Base-by-base conservation (phyloP, 2,329 filamentous ascomycete species). In the Blastomyces parvus region DNA sequence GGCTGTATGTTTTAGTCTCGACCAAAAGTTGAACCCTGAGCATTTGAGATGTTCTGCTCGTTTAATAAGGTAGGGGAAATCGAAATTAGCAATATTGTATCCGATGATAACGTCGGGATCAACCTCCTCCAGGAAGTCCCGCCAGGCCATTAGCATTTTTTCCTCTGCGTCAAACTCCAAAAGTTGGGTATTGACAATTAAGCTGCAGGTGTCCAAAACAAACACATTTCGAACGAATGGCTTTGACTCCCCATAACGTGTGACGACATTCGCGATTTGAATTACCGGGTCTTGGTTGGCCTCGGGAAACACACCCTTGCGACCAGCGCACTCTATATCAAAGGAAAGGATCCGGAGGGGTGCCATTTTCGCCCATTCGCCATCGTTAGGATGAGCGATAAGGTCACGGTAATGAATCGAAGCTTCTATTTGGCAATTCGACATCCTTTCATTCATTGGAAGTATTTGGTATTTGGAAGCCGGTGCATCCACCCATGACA, bases 11-110 rank as follows among this genome's bases (percentile, higher is more conserved):
- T 85, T 88, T 27, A 97, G 76, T 66, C 94, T 85, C 27, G 91
- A 87, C 90, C 90, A 96, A 74, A 88, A 93, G 7, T 94, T 89
- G 68, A 99, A 99, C 0, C 83, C 84, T 1, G 75, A 76, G 46
- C 91, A 85, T 71, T 94, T 96, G 36, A 99, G 81, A 72, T 96
- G 87, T 67, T 84, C 90, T 11, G 92, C 94, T 56, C 94, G 86
- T 63, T 96, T 90, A 13, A 99, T 82, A 0, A 99, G 84, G 73
- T 99, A 99, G 0, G 93, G 93, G 67, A 99, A 97, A 80, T 99
- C 94, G 77, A 99, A 99, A 78, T 99, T 99, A 73, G 90, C 81
- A 78, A 96, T 99, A 76, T 99, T 99, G 86, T 99, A 99, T 56
- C 94, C 94, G 62, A 95, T 99, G 71, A 99, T 96, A 67, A 99